phyloP scores from a whole-genome alignment of 768 basidiomycete species.

The Lentinula edodes region DNA sequence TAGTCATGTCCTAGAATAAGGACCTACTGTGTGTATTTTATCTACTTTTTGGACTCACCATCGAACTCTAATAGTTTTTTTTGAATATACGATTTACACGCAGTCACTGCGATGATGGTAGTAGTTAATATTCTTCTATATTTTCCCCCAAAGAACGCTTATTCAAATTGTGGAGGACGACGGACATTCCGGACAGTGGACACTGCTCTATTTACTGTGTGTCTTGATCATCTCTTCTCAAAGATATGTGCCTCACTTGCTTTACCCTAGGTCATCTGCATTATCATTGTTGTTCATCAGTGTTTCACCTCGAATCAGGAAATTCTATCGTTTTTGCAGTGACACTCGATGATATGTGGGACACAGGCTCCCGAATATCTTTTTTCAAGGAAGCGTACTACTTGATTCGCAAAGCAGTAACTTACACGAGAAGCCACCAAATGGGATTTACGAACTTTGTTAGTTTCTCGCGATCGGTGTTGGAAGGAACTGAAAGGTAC shows the following conservation, averaged over 20 bases:
- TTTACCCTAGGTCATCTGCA: background rate
- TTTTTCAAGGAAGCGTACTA: background rate
- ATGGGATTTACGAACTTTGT: background rate
- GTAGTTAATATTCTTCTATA: background rate
- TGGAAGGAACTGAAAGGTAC: background rate
- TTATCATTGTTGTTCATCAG: background rate
- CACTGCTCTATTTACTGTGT: background rate
- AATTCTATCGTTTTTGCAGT: background rate
- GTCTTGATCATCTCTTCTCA: background rate
- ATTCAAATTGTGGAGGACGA: background rate
- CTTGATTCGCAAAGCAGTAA: background rate
- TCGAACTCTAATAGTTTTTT: background rate
- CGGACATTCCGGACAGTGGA: conserved; percentile 1
- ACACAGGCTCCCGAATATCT: background rate
- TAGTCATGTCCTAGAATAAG: background rate
- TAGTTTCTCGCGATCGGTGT: background rate
- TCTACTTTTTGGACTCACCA: background rate
- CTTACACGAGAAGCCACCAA: background rate
- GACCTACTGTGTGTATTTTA: background rate
- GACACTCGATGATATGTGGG: background rate
- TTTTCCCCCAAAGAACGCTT: background rate
- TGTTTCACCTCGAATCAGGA: background rate
- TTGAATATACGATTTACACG: background rate
- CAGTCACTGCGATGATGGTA: background rate
- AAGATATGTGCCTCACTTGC: background rate